phyloP scores from a whole-genome alignment of 352 stramenopile genomes.

The Globisporangium camurandrum region DNA sequence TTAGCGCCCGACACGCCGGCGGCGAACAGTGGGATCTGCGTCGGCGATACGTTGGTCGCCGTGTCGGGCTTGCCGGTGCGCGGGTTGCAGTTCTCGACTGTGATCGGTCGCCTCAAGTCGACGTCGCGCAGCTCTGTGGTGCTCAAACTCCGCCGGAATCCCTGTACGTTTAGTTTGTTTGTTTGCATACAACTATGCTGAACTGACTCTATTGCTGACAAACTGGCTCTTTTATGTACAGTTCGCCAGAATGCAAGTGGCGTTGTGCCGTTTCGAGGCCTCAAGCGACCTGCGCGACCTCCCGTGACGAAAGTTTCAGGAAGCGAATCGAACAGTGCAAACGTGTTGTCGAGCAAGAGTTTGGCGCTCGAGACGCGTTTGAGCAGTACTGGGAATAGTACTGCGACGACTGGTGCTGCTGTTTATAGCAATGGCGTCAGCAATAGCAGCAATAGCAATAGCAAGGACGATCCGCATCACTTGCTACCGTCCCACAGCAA shows the following conservation, averaged over 20 bases:
- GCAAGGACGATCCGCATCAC: constrained; percentile 13
- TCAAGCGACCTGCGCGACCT: constrained; percentile 53
- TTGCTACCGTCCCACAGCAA: background rate
- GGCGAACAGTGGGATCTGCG: constrained; percentile 64
- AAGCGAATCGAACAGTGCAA: constrained; percentile 65
- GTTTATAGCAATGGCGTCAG: background rate
- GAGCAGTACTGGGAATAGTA: constrained; percentile 22
- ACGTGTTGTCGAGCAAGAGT: constrained; percentile 62
- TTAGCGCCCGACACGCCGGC: constrained; percentile 63
- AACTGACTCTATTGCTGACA: constrained; percentile 7
- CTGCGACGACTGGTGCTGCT: background rate
- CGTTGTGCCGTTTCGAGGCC: constrained; percentile 39
- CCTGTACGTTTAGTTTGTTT: constrained; percentile 37
- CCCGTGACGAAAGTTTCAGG: constrained; percentile 35
- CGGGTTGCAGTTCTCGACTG: constrained; percentile 76
- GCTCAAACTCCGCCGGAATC: constrained; percentile 71
- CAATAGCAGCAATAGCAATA: constrained; percentile 5
- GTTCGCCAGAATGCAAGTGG: constrained; percentile 59
- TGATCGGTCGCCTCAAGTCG: constrained; percentile 73
- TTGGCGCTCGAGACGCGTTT: constrained; percentile 66
- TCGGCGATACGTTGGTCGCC: constrained; percentile 69
- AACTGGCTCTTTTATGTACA: too few relatives aligned
- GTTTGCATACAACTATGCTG: background rate
- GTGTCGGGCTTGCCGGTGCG: constrained; percentile 64
- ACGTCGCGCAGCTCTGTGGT: constrained; percentile 74